Evolutionary conservation across 768 basidiomycete species (phyloP).

Genomic region (Leccinum subtestaceum): DNA sequence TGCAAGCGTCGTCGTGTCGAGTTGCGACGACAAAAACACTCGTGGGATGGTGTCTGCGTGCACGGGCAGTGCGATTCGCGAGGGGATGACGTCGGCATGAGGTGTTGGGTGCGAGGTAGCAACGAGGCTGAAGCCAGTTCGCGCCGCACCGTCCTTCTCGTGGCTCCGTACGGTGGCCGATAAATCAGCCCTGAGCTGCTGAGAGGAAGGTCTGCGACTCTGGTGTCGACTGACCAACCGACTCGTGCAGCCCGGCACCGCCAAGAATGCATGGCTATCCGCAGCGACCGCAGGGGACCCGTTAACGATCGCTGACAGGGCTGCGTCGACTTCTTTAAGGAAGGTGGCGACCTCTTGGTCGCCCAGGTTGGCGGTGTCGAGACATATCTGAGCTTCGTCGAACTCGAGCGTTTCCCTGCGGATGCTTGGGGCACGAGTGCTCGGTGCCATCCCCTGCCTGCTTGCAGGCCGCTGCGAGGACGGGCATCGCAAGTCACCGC

Average conservation of each 20-base stretch:
- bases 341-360: conserved; percentile 33
- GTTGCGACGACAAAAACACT: conserved; percentile 21
- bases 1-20: conserved; percentile 3
- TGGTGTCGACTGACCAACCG: conserved; percentile 26
- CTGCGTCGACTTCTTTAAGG: conserved; percentile 32
- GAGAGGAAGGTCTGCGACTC: conserved; percentile 31
- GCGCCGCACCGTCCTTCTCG: conserved; percentile 26
- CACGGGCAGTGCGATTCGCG: conserved; percentile 22
- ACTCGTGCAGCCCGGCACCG: conserved; percentile 27
- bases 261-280: conserved; percentile 31
- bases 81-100: conserved; percentile 27
- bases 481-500: conserved; percentile 20
- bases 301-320: conserved; percentile 23
- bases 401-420: conserved; percentile 30
- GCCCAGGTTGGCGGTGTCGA: conserved; percentile 29
- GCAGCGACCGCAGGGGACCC: conserved; percentile 29
- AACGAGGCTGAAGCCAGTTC: conserved; percentile 32
- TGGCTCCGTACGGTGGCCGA: conserved; percentile 27
- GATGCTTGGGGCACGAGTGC: conserved; percentile 27
- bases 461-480: conserved; percentile 28
- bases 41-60: conserved; percentile 21
- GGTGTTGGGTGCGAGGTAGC: conserved; percentile 22
- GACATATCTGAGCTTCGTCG: conserved; percentile 31
- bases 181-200: conserved; percentile 30
- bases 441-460: conserved; percentile 23